phyloP scores from a whole-genome alignment of 2,329 filamentous ascomycete species.

The Aspergillus tubingensis region DNA sequence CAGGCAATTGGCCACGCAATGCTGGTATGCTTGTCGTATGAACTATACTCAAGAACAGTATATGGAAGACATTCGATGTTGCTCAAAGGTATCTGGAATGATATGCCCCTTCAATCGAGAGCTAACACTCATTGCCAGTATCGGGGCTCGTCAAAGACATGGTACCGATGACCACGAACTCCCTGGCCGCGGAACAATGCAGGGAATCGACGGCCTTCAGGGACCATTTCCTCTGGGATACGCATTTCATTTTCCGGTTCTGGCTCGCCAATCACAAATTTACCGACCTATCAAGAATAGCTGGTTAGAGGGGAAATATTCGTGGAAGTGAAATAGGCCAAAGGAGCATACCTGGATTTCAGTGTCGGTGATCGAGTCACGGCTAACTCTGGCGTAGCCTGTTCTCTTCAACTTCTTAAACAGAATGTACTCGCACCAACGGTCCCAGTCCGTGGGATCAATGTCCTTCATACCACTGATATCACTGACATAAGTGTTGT shows the following conservation, averaged over 20 bases:
- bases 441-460: conserved; percentile 87
- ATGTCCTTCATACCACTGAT: conserved; percentile 93
- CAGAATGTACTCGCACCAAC: conserved; percentile 98
- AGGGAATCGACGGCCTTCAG: conserved; percentile 79
- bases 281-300: conserved; percentile 63
- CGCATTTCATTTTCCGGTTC: conserved; percentile 65
- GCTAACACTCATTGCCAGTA: conserved; percentile 56
- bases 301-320: conserved; percentile 17
- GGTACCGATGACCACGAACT: conserved; percentile 85
- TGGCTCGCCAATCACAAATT: conserved; percentile 80
- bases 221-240: conserved; percentile 72
- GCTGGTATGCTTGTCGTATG: conserved; percentile 4
- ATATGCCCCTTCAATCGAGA: not conserved
- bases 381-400: conserved; percentile 85
- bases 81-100: not conserved
- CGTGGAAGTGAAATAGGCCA: not conserved
- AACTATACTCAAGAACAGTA: conserved; percentile 13
- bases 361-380: conserved; percentile 92
- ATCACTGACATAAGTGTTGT: conserved; percentile 90
- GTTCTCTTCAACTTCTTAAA: conserved; percentile 85
- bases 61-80: conserved; percentile 2
- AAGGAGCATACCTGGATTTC: conserved; percentile 73
- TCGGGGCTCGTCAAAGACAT: conserved; percentile 90
- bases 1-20: conserved; percentile 6
- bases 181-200: conserved; percentile 80